phyloP scores from a whole-genome alignment of 2,329 filamentous ascomycete species.

The Hymenotorrendiella dingleyae region DNA sequence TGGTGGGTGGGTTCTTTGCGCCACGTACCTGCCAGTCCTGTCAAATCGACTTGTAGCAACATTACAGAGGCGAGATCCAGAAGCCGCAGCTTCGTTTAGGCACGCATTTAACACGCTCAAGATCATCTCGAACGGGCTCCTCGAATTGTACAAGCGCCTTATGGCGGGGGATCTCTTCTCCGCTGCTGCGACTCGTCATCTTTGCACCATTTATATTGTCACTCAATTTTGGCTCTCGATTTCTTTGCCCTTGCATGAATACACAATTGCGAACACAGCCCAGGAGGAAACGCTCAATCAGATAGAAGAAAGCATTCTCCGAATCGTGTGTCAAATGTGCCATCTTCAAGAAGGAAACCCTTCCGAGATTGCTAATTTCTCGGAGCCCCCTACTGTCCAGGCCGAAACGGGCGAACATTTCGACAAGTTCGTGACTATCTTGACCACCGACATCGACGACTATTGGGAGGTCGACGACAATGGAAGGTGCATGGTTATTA shows the following conservation, averaged over 20 bases:
- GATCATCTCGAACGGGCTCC: slow-evolving; percentile 19
- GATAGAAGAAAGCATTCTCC: slow-evolving; percentile 14
- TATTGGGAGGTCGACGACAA: slow-evolving; percentile 6
- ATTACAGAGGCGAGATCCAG: slow-evolving; percentile 6
- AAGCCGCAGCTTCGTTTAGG: slow-evolving; percentile 11
- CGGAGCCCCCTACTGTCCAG: background rate
- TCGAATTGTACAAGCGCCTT: slow-evolving; percentile 1
- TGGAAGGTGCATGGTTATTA: slow-evolving; percentile 1
- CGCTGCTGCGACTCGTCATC: slow-evolving; percentile 12
- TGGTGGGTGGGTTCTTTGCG: slow-evolving; percentile 20
- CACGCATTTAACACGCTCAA: slow-evolving; percentile 19
- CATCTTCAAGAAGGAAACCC: background rate
- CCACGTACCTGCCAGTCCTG: slow-evolving; percentile 21
- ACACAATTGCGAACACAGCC: slow-evolving; percentile 6
- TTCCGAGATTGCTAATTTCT: background rate
- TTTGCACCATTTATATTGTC: slow-evolving; percentile 4
- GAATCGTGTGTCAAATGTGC: slow-evolving; percentile 8
- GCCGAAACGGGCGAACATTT: slow-evolving; percentile 3
- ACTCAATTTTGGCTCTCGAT: slow-evolving; percentile 24
- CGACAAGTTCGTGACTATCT: slow-evolving; percentile 2
- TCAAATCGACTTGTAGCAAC: slow-evolving; percentile 7
- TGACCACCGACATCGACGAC: slow-evolving; percentile 2
- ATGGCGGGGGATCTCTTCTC: slow-evolving; percentile 5
- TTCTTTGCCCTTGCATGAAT: slow-evolving; percentile 14
- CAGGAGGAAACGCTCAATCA: slow-evolving; percentile 1